Percentiles rank a stretch among this genome's conserved stretches.
Evolutionary conservation across 306 rosid genomes (phyloP).

Genomic region (Castanea mollissima): DNA sequence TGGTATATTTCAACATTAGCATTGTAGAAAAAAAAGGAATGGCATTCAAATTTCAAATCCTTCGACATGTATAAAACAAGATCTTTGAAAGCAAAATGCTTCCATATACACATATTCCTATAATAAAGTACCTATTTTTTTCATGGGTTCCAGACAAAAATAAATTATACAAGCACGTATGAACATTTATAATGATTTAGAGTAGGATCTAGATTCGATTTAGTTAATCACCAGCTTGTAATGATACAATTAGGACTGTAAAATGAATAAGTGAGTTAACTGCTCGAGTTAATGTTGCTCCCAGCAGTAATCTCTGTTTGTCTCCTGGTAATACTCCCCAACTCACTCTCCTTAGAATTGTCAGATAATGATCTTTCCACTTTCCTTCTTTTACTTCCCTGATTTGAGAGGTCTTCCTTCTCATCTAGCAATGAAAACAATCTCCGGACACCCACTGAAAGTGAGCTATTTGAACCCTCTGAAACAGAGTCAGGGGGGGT

Average conservation of each 20-base stretch:
- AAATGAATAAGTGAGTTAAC: not conserved
- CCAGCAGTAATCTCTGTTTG: slow-evolving; percentile 10
- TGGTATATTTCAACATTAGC: not conserved
- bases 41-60: not conserved
- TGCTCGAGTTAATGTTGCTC: not conserved
- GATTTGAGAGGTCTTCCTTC: slow-evolving; percentile 47
- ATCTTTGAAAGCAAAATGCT: not conserved
- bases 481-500: slow-evolving; percentile 35
- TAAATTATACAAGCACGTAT: not conserved
- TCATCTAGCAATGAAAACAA: slow-evolving; percentile 68
- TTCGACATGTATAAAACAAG: not conserved
- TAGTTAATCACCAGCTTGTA: not conserved
- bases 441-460: slow-evolving; percentile 46
- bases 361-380: slow-evolving; percentile 37
- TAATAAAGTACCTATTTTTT: not conserved
- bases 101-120: not conserved
- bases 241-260: not conserved
- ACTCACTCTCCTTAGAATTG: slow-evolving; percentile 22
- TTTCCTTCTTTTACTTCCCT: slow-evolving; percentile 57
- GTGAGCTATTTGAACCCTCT: slow-evolving; percentile 18
- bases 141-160: not conserved
- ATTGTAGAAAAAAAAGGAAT: not conserved
- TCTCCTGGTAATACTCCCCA: slow-evolving; percentile 20
- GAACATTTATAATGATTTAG: not conserved
- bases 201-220: too few relatives aligned